phyloP scores from a whole-genome alignment of 768 basidiomycete genomes.

The Tricholoma matsutake region DNA sequence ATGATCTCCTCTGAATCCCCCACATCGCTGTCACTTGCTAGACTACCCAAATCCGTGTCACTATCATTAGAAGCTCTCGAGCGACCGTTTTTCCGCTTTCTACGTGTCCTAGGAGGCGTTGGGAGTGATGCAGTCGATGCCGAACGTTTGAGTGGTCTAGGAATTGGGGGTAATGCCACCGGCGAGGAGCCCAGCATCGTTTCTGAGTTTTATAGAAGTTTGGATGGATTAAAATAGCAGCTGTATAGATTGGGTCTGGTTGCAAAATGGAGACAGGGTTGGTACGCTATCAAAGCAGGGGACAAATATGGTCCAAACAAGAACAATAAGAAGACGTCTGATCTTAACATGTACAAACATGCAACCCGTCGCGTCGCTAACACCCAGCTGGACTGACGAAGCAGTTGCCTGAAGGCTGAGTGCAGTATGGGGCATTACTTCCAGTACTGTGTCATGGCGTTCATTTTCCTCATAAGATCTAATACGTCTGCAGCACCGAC shows the following conservation, averaged over 20 bases:
- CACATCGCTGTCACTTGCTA: slow-evolving; percentile 35
- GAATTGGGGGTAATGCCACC: slow-evolving; percentile 28
- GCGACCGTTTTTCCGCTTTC: slow-evolving; percentile 44
- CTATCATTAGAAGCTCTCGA: slow-evolving; percentile 44
- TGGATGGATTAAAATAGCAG: background rate
- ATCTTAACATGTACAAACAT: background rate
- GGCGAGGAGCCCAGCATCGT: slow-evolving; percentile 33
- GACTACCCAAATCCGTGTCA: slow-evolving; percentile 38
- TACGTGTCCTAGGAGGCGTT: slow-evolving; percentile 60
- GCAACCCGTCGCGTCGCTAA: too few relatives aligned
- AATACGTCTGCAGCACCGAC: background rate
- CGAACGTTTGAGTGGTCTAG: slow-evolving; percentile 54
- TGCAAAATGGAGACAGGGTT: background rate
- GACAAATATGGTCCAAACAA: background rate
- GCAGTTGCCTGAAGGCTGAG: background rate
- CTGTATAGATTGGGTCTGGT: background rate
- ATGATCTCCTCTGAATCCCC: slow-evolving; percentile 19
- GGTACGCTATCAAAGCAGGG: background rate
- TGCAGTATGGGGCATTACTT: background rate
- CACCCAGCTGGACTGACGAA: too few relatives aligned
- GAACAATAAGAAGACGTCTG: background rate
- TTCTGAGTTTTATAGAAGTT: background rate
- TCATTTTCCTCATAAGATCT: background rate
- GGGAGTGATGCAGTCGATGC: slow-evolving; percentile 63
- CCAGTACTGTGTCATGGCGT: background rate